Evolutionary conservation across 208 protist species (phyloP), one percentile per base, ranked within the genome.

Genomic region (Borovskyia barvae): DNA sequence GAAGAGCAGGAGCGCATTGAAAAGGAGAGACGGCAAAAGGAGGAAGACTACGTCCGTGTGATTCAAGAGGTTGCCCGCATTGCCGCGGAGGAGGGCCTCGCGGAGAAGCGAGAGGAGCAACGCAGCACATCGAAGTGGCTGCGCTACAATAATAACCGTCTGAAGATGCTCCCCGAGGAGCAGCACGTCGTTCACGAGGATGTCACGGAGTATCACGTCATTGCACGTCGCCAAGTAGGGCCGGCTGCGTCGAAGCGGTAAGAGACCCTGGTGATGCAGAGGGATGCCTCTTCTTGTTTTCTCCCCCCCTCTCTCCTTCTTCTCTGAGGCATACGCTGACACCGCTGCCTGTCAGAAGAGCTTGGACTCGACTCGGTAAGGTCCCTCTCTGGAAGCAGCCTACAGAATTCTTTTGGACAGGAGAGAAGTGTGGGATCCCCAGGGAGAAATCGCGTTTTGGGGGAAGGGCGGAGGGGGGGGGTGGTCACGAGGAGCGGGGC

Each of bases 31-130:
- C 65, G 77, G 59, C 76, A 86, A 25, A 74, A 77, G 66, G 84
- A 93, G 76, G 72, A 81, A 42, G 70, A 68, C 29, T 95, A 91
- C 58, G 60, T 82, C 2, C 85, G 82, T 61, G 79, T 75, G 57
- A 90, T 95, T 84, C 70, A 80, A 25, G 78, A 82, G 7, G 69
- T 90, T 35, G 80, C 72, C 14, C 61, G 72, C 40, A 71, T 87
- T 46, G 71, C 71, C 24, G 52, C 41, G 9, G 75, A 82, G 24
- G 75, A 92, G 55, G 47, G 62, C 26, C 61, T 90, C 7, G 32
- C 51, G 9, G 71, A 78, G 62, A 79, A 52, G 45, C 81, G 85
- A 11, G 69, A 72, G 36, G 73, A 90, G 59, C 75, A 91, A 19
- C 72, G 83, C 62, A 69, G 58, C 4, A 75, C 57, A 24, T 92